Evolutionary conservation across 495 filamentous ascomycete genomes (phyloP).

Genomic region (Aspergillus sclerotiicarbonarius): DNA sequence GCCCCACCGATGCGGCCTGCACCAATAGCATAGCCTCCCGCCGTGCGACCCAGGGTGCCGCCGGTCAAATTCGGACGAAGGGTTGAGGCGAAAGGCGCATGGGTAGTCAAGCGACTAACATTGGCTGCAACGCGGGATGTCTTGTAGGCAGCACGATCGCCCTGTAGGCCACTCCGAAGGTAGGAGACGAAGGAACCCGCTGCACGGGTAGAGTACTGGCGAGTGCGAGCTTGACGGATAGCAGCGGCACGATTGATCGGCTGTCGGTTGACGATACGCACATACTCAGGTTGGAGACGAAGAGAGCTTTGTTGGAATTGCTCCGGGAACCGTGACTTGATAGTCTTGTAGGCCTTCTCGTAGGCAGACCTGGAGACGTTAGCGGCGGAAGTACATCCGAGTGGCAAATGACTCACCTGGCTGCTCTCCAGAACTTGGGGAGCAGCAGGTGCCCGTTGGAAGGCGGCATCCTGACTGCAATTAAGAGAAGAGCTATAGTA

Average conservation of each 20-base stretch:
- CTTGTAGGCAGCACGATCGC: slow-evolving; percentile 63
- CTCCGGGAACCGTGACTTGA: slow-evolving; percentile 60
- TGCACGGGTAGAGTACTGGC: slow-evolving; percentile 71
- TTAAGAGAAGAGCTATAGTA: slow-evolving; percentile 13
- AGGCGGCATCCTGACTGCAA: slow-evolving; percentile 58
- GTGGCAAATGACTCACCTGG: slow-evolving; percentile 48
- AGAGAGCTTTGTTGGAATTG: slow-evolving; percentile 40
- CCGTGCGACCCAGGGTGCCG: slow-evolving; percentile 77
- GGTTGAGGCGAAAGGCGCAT: slow-evolving; percentile 83
- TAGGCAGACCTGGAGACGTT: slow-evolving; percentile 56
- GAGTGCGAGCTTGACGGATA: slow-evolving; percentile 68
- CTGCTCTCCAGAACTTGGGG: slow-evolving; percentile 64
- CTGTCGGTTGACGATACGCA: slow-evolving; percentile 57
- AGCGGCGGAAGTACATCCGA: slow-evolving; percentile 14
- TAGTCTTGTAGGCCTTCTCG: slow-evolving; percentile 58
- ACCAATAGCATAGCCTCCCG: slow-evolving; percentile 79
- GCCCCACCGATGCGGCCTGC: slow-evolving; percentile 68
- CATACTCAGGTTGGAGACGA: slow-evolving; percentile 52
- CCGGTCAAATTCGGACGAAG: slow-evolving; percentile 91
- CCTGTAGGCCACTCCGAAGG: slow-evolving; percentile 47
- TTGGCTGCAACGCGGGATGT: slow-evolving; percentile 64
- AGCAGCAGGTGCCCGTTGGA: slow-evolving; percentile 67
- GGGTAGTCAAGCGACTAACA: slow-evolving; percentile 64
- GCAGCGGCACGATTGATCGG: slow-evolving; percentile 70
- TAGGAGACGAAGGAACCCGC: slow-evolving; percentile 62